These are phyloP conservation scores for Fusarium stilboides DNA, from an alignment of 2,329 filamentous ascomycete species.

Conservation along the genomic window DNA sequence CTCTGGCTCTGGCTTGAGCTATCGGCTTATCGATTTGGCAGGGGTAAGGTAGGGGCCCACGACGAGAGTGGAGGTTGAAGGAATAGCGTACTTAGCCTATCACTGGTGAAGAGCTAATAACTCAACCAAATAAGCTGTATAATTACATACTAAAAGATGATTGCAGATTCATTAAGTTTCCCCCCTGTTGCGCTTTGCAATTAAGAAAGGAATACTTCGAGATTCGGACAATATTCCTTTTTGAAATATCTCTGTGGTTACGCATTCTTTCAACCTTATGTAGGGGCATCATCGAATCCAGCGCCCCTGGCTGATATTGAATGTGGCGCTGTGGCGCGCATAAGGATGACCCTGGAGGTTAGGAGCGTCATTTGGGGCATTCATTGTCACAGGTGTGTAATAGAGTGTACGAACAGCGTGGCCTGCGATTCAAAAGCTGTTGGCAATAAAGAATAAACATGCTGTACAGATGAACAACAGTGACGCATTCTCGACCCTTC, in stretches of 20 bases:
- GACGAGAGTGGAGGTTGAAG: constrained; percentile 5
- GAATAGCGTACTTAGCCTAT: constrained; percentile 21
- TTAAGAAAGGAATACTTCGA: too few relatives aligned
- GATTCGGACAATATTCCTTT: neutral
- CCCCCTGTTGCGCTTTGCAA: too few relatives aligned
- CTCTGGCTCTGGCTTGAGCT: constrained; percentile 28
- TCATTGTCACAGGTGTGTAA: constrained; percentile 22
- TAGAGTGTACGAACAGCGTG: neutral
- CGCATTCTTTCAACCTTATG: neutral
- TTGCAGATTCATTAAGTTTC: neutral
- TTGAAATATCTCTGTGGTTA: neutral
- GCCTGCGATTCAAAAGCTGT: neutral
- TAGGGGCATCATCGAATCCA: neutral
- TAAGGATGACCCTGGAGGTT: neutral
- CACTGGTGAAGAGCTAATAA: neutral
- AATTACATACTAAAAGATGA: neutral
- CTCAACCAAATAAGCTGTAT: neutral
- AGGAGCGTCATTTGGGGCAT: constrained; percentile 21
- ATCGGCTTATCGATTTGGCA: constrained; percentile 49
- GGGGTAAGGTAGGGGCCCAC: constrained; percentile 26
- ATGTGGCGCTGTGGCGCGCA: constrained; percentile 34
- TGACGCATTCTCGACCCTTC: neutral
- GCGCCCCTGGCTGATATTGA: neutral
- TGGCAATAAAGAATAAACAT: neutral
- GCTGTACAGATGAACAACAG: neutral